Conservation (phyloP, 2,329 filamentous ascomycete species). For the Aspergillus sp. region DNA sequence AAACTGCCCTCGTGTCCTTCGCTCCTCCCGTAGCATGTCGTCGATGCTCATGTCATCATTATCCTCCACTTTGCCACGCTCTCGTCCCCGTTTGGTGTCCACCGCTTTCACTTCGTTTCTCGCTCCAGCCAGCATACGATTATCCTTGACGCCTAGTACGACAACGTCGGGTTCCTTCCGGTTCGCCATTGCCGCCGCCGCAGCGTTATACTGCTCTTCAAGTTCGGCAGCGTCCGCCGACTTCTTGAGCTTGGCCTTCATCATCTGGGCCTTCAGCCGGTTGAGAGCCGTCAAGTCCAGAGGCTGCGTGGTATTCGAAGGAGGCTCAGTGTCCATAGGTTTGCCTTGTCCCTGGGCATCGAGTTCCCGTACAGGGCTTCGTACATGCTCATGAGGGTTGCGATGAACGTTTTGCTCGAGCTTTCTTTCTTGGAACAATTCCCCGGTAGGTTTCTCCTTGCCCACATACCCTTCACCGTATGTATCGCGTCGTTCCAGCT, state of each 20-base stretch:
- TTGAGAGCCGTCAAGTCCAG: constrained; percentile 82
- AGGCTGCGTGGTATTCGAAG: constrained; percentile 49
- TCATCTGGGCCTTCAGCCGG: constrained; percentile 85
- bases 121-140: constrained; percentile 77
- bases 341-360: constrained; percentile 53
- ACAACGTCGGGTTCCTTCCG: constrained; percentile 66
- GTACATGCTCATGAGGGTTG: constrained; percentile 26
- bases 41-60: constrained; percentile 96
- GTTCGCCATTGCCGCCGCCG: constrained; percentile 62
- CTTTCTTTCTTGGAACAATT: constrained; percentile 77
- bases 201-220: constrained; percentile 79
- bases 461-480: constrained; percentile 84
- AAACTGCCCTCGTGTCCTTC: constrained; percentile 72
- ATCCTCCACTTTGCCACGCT: constrained; percentile 80
- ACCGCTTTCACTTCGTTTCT: constrained; percentile 74
- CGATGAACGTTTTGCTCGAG: constrained; percentile 55
- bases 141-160: constrained; percentile 84
- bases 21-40: constrained; percentile 95
- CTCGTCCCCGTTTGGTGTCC: constrained; percentile 75
- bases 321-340: constrained; percentile 56
- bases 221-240: constrained; percentile 73
- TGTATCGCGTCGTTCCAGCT: constrained; percentile 75
- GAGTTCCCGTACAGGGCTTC: constrained; percentile 37
- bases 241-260: constrained; percentile 88
- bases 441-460: constrained; percentile 83